Evolutionary conservation across 2,329 filamentous ascomycete species (phyloP).

Genomic region (Arthrobotrys megalospora): DNA sequence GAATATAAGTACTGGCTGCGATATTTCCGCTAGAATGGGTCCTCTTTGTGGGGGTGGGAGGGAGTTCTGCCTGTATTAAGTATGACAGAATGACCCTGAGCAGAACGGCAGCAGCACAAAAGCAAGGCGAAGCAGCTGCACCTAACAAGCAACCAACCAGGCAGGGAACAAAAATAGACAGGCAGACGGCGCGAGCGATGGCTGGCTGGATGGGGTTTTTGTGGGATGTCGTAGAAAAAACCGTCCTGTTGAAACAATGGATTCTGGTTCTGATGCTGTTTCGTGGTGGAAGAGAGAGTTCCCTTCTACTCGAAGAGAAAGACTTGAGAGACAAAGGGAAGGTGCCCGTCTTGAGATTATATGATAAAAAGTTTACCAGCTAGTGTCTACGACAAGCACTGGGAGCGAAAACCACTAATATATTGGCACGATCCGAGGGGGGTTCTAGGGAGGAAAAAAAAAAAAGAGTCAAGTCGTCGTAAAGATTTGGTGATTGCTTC

Average conservation of each 20-base stretch:
- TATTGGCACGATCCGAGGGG: slow-evolving; percentile 26
- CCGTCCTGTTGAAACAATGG: slow-evolving; percentile 37
- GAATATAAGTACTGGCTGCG: slow-evolving; percentile 41
- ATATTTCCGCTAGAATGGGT: slow-evolving; percentile 57
- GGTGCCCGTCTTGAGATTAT: slow-evolving; percentile 39
- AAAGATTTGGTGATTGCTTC: slow-evolving; percentile 40
- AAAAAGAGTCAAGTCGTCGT: slow-evolving; percentile 8
- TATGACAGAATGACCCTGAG: slow-evolving; percentile 46
- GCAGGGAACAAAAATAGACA: slow-evolving; percentile 48
- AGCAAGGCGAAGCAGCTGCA: slow-evolving; percentile 43
- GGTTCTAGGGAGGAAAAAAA: slow-evolving; percentile 10
- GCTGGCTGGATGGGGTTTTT: neutral
- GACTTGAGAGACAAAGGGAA: slow-evolving; percentile 50
- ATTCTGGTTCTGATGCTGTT: slow-evolving; percentile 5
- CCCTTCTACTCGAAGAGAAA: slow-evolving; percentile 22
- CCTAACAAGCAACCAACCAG: slow-evolving; percentile 38
- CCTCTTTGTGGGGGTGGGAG: slow-evolving; percentile 46
- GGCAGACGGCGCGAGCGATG: slow-evolving; percentile 31
- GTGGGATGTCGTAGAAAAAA: slow-evolving; percentile 21
- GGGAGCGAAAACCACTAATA: slow-evolving; percentile 32
- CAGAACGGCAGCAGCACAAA: slow-evolving; percentile 17
- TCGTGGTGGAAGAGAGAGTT: slow-evolving; percentile 20
- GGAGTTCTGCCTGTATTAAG: slow-evolving; percentile 54
- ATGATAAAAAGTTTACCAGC: slow-evolving; percentile 35
- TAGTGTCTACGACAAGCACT: slow-evolving; percentile 9